Percentiles rank a stretch among this genome's conserved stretches.
phyloP scores from a whole-genome alignment of 2,329 filamentous ascomycete species.

The Dothistroma septosporum region DNA sequence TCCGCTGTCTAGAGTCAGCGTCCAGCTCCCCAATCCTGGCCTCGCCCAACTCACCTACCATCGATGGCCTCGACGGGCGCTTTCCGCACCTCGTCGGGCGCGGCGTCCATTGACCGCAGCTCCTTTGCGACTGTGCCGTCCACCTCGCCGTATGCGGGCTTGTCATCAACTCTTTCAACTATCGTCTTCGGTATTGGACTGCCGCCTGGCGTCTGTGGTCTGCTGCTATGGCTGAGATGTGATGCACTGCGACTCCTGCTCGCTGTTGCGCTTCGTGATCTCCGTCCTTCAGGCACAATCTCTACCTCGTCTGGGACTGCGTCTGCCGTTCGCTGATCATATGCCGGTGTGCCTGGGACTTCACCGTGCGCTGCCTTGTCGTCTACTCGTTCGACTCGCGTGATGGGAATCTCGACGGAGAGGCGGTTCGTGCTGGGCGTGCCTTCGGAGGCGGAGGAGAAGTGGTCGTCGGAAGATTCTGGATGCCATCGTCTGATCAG shows the following conservation, averaged over 20 bases:
- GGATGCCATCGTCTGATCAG: background rate
- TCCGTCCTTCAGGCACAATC: conserved; percentile 47
- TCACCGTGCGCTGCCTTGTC: conserved; percentile 56
- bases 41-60: conserved; percentile 52
- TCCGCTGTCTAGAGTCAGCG: conserved; percentile 7
- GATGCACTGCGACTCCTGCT: conserved; percentile 30
- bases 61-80: conserved; percentile 43
- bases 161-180: conserved; percentile 58
- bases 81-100: conserved; percentile 55
- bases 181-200: conserved; percentile 55
- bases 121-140: conserved; percentile 58
- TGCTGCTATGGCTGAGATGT: conserved; percentile 41
- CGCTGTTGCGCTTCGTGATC: conserved; percentile 39
- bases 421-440: conserved; percentile 32
- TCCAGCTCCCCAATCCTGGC: background rate
- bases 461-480: conserved; percentile 51
- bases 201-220: conserved; percentile 49
- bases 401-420: conserved; percentile 51
- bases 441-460: conserved; percentile 63
- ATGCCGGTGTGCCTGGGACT: conserved; percentile 58
- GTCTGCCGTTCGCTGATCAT: conserved; percentile 55
- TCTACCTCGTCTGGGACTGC: conserved; percentile 62
- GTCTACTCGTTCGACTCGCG: conserved; percentile 61
- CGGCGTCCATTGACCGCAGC: conserved; percentile 54
- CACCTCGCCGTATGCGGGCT: conserved; percentile 57